A percentile compares a stretch with the other conserved stretches of the same genome.
Conservation (phyloP, 129 eudicot species). For the Artemisia argyi region DNA sequence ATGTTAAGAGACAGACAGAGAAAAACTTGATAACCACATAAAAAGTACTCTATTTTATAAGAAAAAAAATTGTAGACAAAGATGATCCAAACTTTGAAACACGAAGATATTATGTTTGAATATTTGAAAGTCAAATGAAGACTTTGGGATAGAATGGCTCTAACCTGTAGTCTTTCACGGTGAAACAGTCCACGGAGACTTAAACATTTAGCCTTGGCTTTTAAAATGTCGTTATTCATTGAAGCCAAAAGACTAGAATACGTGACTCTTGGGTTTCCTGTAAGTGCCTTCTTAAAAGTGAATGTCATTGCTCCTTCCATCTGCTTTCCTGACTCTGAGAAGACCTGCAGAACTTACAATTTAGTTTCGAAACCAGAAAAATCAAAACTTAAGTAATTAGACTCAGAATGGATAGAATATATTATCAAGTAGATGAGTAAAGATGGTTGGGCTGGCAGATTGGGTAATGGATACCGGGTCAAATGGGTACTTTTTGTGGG, state of each 20-base stretch:
- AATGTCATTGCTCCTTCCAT: slow-evolving; percentile 86
- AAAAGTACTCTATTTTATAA: no score
- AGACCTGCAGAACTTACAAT: slow-evolving; percentile 45
- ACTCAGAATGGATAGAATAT: no score
- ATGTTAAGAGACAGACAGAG: no score
- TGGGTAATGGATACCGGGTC: background rate
- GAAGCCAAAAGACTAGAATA: slow-evolving; percentile 50
- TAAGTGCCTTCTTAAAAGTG: slow-evolving; percentile 56
- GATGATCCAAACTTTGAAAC: background rate
- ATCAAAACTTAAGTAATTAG: background rate
- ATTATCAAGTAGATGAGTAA: no score
- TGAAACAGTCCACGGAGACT: slow-evolving; percentile 45
- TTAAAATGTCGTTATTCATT: slow-evolving; percentile 46
- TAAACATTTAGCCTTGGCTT: slow-evolving; percentile 41
- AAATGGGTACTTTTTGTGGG: background rate
- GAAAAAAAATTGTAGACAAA: background rate
- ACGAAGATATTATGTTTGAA: background rate
- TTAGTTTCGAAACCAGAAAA: background rate
- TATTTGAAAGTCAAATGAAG: slow-evolving; percentile 18
- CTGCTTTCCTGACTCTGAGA: slow-evolving; percentile 50
- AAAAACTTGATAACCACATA: background rate
- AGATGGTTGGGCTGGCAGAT: background rate
- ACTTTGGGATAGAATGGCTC: slow-evolving; percentile 6
- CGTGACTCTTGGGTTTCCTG: slow-evolving; percentile 36
- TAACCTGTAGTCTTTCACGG: slow-evolving; percentile 63